Evolutionary conservation across 148 eudicot genomes (phyloP).

Genomic region (Chenopodium formosanum): DNA sequence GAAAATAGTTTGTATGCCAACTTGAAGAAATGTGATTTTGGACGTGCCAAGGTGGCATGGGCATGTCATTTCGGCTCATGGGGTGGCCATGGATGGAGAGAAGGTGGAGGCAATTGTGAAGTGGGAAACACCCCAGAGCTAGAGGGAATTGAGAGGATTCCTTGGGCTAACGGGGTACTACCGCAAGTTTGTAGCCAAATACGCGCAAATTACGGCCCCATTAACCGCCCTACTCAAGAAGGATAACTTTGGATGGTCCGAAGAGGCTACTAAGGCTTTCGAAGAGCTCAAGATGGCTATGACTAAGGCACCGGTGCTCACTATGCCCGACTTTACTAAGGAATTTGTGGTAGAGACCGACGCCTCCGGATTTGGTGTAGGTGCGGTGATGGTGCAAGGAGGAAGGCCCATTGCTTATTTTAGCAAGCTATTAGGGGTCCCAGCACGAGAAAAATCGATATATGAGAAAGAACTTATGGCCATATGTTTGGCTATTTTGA

Average conservation of each 20-base stretch:
- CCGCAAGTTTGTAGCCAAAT: not conserved
- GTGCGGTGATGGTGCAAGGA: not conserved
- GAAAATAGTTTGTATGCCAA: not conserved
- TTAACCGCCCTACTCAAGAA: not conserved
- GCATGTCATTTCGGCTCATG: not conserved
- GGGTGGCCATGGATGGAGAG: not conserved
- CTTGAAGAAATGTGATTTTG: not conserved
- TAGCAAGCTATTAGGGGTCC: not conserved
- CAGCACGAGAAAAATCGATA: no score
- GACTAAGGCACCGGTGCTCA: not conserved
- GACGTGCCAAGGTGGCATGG: not conserved
- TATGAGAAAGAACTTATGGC: no score
- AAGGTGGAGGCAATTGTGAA: not conserved
- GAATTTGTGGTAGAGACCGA: no score
- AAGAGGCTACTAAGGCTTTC: not conserved
- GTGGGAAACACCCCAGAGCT: not conserved
- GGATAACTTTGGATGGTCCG: not conserved
- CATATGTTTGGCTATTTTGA: no score
- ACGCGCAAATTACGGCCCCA: not conserved
- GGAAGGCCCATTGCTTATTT: not conserved
- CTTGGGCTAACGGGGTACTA: not conserved
- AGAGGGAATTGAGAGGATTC: not conserved
- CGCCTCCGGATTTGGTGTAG: no score
- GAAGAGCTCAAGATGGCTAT: not conserved
- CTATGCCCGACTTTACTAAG: not conserved